Percentiles rank a stretch among this genome's conserved stretches.
Evolutionary conservation across 1,284 basidiomycete species (phyloP).

Genomic region (Puccinia coronata): DNA sequence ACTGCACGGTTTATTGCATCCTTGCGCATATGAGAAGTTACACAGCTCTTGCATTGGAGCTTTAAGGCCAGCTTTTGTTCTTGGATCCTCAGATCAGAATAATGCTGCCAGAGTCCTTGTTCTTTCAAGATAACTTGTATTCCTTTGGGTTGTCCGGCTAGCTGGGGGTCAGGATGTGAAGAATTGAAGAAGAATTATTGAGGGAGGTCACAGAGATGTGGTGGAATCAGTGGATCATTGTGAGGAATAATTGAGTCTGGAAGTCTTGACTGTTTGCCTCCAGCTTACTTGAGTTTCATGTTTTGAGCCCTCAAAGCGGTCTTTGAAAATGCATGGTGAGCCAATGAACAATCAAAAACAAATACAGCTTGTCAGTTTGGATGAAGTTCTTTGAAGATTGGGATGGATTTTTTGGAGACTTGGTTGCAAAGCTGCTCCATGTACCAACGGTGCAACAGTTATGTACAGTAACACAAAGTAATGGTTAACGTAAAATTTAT

Average conservation of each 20-base stretch:
- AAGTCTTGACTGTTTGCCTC: background rate
- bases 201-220: background rate
- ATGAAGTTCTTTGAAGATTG: background rate
- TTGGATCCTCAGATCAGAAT: background rate
- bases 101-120: background rate
- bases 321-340: too few relatives aligned
- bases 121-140: background rate
- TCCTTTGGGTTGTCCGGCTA: background rate
- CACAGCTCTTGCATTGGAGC: background rate
- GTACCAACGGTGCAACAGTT: too few relatives aligned
- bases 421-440: background rate
- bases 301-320: conserved; percentile 4
- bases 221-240: background rate
- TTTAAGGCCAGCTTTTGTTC: background rate
- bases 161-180: background rate
- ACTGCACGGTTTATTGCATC: too few relatives aligned
- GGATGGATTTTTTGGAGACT: background rate
- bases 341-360: too few relatives aligned
- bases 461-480: too few relatives aligned
- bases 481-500: too few relatives aligned
- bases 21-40: background rate
- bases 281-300: background rate
- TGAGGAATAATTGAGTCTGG: background rate
- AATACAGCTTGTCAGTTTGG: too few relatives aligned
- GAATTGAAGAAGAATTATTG: background rate